These are phyloP conservation scores for Marchantia paleacea DNA, from an alignment of 225 moss, liverwort and hornwort species.

Conservation along the genomic window DNA sequence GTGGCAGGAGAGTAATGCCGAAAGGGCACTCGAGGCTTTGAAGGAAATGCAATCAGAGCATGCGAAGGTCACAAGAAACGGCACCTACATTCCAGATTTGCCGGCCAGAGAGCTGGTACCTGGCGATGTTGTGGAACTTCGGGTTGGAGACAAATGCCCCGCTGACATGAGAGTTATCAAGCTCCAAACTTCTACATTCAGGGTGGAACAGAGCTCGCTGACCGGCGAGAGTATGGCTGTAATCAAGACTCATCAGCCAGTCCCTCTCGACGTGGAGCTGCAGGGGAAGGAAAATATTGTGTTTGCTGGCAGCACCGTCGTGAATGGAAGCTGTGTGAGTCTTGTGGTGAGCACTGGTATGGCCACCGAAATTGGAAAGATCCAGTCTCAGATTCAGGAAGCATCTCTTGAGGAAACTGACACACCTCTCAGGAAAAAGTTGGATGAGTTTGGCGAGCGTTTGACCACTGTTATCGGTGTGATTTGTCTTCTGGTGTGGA, in stretches of 20 bases:
- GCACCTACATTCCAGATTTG: constrained; percentile 56
- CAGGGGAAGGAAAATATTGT: constrained; percentile 88
- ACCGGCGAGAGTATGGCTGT: constrained; percentile 95
- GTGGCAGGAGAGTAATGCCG: constrained; percentile 98
- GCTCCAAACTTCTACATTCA: constrained; percentile 74
- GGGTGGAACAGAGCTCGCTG: constrained; percentile 88
- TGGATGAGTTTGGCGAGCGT: constrained; percentile 90
- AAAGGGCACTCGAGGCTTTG: constrained; percentile 77
- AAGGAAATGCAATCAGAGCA: constrained; percentile 97
- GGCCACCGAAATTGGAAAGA: constrained; percentile 96
- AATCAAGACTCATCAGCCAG: constrained; percentile 63
- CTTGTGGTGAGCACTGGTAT: constrained; percentile 73
- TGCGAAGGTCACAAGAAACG: constrained; percentile 65
- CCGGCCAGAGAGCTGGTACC: constrained; percentile 85
- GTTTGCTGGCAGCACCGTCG: constrained; percentile 78
- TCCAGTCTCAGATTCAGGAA: constrained; percentile 91
- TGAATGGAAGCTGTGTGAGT: constrained; percentile 71
- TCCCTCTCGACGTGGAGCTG: constrained; percentile 70
- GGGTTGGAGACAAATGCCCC: constrained; percentile 93
- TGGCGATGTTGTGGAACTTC: constrained; percentile 84
- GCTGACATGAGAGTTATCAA: constrained; percentile 87
- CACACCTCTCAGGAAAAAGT: constrained; percentile 83
- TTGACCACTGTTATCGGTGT: constrained; percentile 85
- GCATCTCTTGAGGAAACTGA: constrained; percentile 86
- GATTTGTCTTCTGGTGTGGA: constrained; percentile 88